These are phyloP conservation scores for Dinochytrium kinnereticum DNA, from an alignment of 371 early-diverging fungal species.

Conservation along the genomic window DNA sequence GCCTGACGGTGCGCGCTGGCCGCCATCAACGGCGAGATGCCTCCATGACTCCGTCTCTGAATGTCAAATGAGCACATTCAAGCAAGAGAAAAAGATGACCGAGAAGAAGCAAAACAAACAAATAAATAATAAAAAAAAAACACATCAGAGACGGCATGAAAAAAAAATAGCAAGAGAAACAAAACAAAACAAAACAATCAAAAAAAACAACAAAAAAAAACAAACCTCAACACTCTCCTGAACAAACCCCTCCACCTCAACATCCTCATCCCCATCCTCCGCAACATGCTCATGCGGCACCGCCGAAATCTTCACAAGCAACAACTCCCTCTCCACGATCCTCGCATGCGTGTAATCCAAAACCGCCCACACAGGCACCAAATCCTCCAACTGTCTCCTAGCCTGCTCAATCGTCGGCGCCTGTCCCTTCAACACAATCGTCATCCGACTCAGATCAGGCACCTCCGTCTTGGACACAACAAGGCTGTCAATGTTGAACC, in stretches of 20 bases:
- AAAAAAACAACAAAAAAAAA: neutral
- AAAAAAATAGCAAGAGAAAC: neutral
- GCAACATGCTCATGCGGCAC: constrained; percentile 63
- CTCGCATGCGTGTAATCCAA: constrained; percentile 84
- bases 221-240: neutral
- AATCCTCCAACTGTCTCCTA: constrained; percentile 89
- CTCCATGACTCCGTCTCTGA: constrained; percentile 9
- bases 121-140: neutral
- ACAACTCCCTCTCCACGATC: constrained; percentile 88
- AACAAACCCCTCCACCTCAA: constrained; percentile 23
- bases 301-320: constrained; percentile 91
- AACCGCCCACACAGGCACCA: constrained; percentile 97
- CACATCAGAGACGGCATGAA: neutral
- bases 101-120: neutral
- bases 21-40: constrained; percentile 57
- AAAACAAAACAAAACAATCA: constrained; percentile 2
- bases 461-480: constrained; percentile 96
- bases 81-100: neutral
- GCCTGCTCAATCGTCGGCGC: constrained; percentile 89
- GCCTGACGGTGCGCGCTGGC: constrained; percentile 81
- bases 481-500: constrained; percentile 95
- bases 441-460: constrained; percentile 91
- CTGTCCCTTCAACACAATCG: constrained; percentile 89
- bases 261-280: constrained; percentile 16
- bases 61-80: neutral